A percentile compares a stretch with the other conserved stretches of the same genome.
Evolutionary conservation across 768 basidiomycete genomes (phyloP).

Genomic region (Macrocybe gigantea): DNA sequence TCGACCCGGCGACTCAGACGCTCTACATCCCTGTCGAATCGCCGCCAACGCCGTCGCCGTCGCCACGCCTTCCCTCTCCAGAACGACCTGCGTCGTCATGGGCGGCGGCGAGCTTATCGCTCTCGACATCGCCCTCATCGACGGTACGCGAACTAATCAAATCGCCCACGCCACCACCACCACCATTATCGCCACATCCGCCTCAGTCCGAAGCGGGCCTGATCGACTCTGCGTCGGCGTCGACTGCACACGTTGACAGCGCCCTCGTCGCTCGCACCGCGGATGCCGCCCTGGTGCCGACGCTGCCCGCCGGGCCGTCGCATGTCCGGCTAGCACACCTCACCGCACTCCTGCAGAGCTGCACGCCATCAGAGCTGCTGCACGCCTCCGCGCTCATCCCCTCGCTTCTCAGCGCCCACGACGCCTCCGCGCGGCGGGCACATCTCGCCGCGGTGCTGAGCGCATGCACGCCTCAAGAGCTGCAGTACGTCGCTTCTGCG

Average conservation of each 20-base stretch:
- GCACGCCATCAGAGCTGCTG: background rate
- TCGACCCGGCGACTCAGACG: conserved; percentile 1
- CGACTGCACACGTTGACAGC: too few species aligned
- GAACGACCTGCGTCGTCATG: background rate
- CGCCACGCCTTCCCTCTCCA: background rate
- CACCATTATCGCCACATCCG: too few species aligned
- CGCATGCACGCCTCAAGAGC: conserved; percentile 28
- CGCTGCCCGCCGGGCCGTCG: too few species aligned
- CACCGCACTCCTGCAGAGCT: background rate
- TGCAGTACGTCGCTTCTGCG: conserved; percentile 61
- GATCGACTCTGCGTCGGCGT: too few species aligned
- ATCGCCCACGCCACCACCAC: too few species aligned
- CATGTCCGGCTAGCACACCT: too few species aligned
- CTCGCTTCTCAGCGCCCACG: background rate
- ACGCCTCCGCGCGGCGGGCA: background rate
- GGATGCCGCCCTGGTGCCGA: too few species aligned
- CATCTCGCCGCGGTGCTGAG: conserved; percentile 8
- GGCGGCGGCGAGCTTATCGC: background rate
- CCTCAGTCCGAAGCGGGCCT: too few species aligned
- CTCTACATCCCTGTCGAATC: conserved; percentile 1
- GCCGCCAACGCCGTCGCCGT: conserved; percentile 1
- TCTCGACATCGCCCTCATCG: too few species aligned
- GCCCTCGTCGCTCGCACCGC: too few species aligned
- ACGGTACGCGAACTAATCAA: too few species aligned
- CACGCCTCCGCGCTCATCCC: background rate